phyloP scores from a whole-genome alignment of 1,139 yeast genomes.

The Magnusiomyces clavatus region DNA sequence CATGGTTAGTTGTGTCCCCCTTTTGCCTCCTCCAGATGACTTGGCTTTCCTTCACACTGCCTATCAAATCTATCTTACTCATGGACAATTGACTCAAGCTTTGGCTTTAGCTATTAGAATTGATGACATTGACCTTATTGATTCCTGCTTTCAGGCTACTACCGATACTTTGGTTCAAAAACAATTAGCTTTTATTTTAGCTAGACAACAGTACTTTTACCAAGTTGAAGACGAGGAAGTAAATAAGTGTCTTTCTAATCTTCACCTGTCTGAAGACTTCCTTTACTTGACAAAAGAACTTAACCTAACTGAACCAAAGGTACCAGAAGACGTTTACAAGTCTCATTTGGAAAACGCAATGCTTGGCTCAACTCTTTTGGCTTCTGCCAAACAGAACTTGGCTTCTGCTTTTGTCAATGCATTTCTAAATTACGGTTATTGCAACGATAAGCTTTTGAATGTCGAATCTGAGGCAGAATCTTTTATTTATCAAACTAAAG shows the following conservation, averaged over 20 bases:
- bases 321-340: constrained; percentile 92
- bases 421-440: constrained; percentile 84
- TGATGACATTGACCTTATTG: constrained; percentile 72
- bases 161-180: constrained; percentile 67
- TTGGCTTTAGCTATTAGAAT: constrained; percentile 80
- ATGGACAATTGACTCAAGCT: constrained; percentile 83
- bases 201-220: constrained; percentile 80
- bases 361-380: constrained; percentile 58
- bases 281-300: constrained; percentile 76
- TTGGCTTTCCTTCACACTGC: constrained; percentile 82
- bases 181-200: constrained; percentile 84
- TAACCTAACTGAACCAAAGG: constrained; percentile 80
- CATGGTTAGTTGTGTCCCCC: constrained; percentile 92
- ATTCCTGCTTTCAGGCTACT: constrained; percentile 70
- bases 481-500: constrained; percentile 91
- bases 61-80: constrained; percentile 72
- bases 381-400: constrained; percentile 90
- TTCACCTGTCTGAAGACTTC: constrained; percentile 71
- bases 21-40: constrained; percentile 94
- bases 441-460: constrained; percentile 67
- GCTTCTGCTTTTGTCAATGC: constrained; percentile 95
- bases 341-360: constrained; percentile 76
- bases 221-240: constrained; percentile 65
- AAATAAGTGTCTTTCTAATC: constrained; percentile 80
- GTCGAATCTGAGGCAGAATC: constrained; percentile 60